Evolutionary conservation across 768 basidiomycete species (phyloP), one percentile per base, ranked within the genome.

Genomic region (Termitomyces sp.): DNA sequence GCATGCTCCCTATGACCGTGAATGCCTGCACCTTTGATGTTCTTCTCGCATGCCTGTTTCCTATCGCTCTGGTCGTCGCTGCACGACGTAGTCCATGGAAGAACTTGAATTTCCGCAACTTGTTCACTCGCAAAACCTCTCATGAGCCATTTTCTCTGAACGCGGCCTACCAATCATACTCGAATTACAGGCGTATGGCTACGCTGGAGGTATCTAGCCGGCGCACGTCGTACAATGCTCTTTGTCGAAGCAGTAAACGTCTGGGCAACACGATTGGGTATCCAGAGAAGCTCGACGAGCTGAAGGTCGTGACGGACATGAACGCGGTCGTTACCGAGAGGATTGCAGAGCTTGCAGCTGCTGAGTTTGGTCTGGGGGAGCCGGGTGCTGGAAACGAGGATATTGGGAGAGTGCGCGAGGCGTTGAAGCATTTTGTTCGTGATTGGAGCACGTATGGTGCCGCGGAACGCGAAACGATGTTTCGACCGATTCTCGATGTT

Each of bases 341-440:
- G 0, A 79, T 85, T 46, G 78, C 73, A 10, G 67, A 66, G 7
- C 65, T 76, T 20, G 76, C 77, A 9, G 61, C 59, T 14, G 56
- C 55, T 5, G 72, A 71, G 35, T 73, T 71, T 47, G 50, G 53
- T n/a, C 56, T 68, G 24, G 72, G 58, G 2, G 26, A 49, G 28
- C 33, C 40, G 41, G 36, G 28, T 47, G 40, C 33, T 18, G 57
- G 60, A 7, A 47, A 62, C 5, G 73, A 72, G 8, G 80, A 83
- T 60, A 64, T 85, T 11, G 75, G 74, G 24, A 74, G 82, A 14
- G 81, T 81, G 5, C 70, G 80, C 11, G 85, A 88, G 67, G 67
- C 83, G 2, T 65, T 90, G 59, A 86, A 86, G 68, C 87, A 88
- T 65, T 85, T 86, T 58, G 76, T 88, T 24, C 76, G 87, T 5